A percentile compares a stretch with the other conserved stretches of the same genome.
Evolutionary conservation across 1,139 yeast species (phyloP).

Genomic region (Hansenula lynferdii): DNA sequence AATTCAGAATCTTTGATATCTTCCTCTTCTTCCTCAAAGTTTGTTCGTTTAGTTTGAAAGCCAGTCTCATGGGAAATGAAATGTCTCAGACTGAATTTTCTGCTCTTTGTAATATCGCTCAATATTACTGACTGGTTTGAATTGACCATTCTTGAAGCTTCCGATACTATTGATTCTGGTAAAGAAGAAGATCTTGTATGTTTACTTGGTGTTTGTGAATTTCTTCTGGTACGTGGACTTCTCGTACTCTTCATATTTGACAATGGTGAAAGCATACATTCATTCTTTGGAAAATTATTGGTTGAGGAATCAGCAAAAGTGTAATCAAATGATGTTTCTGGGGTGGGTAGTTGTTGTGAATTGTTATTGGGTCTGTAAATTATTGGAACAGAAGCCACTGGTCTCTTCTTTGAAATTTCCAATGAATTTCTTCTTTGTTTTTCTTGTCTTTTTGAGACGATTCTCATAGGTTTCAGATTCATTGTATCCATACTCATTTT

Average conservation of each 20-base stretch:
- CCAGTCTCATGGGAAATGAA: slow-evolving; percentile 23
- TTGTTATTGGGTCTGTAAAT: background rate
- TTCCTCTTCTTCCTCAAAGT: slow-evolving; percentile 10
- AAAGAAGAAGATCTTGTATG: slow-evolving; percentile 15
- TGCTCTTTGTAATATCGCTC: background rate
- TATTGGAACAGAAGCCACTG: background rate
- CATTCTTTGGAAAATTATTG: background rate
- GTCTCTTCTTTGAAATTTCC: background rate
- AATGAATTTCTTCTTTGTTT: background rate
- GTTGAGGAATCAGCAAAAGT: background rate
- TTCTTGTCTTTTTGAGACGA: background rate
- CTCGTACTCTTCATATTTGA: background rate
- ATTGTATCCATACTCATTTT: background rate
- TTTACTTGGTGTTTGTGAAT: background rate
- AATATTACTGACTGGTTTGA: too few relatives aligned
- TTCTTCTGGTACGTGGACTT: background rate
- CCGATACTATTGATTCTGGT: slow-evolving; percentile 5
- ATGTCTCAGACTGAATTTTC: slow-evolving; percentile 19
- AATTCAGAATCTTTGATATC: slow-evolving; percentile 20
- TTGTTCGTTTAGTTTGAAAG: slow-evolving; percentile 7
- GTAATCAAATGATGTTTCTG: slow-evolving; percentile 12
- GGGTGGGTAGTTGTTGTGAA: slow-evolving; percentile 9
- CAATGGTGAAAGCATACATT: background rate
- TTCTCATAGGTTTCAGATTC: slow-evolving; percentile 1
- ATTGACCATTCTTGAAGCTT: background rate